Conservation (phyloP, 75 land plant genomes). For the Pinus albicaulis region DNA sequence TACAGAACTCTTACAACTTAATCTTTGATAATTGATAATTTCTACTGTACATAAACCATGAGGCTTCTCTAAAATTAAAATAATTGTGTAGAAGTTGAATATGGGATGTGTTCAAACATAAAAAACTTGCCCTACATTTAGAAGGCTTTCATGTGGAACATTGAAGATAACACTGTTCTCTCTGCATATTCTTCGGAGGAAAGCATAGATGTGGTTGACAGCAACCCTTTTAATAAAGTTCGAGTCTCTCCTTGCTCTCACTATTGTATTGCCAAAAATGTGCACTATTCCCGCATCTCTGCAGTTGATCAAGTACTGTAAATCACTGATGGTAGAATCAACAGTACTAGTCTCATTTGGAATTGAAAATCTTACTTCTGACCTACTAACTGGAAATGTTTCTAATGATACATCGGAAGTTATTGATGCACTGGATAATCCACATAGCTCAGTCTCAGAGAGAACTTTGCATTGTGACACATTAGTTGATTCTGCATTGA, state of each 20-base stretch:
- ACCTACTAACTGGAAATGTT: background rate
- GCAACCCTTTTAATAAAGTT: conserved; percentile 27
- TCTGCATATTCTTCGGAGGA: conserved; percentile 27
- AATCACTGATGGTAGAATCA: conserved; percentile 6
- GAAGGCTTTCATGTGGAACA: conserved; percentile 41
- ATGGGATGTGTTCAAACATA: conserved; percentile 19
- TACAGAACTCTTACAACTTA: too few relatives aligned
- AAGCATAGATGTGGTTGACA: conserved; percentile 31
- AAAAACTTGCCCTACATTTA: conserved; percentile 43
- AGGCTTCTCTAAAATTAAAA: too few relatives aligned
- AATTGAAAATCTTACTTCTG: background rate
- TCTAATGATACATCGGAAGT: background rate
- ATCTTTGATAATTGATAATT: too few relatives aligned
- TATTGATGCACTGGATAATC: conserved; percentile 8
- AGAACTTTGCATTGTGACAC: background rate
- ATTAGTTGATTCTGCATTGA: background rate
- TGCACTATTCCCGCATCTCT: conserved; percentile 39
- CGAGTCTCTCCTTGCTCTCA: conserved; percentile 31
- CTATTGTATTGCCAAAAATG: conserved; percentile 37
- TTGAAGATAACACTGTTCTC: conserved; percentile 26
- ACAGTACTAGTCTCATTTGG: background rate
- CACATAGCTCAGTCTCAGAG: background rate
- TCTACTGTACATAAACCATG: too few relatives aligned
- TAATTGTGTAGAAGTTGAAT: too few relatives aligned
- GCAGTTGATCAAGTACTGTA: conserved; percentile 14